Conservation (phyloP, 345 rosid species). For the Eucalyptus melliodora region DNA sequence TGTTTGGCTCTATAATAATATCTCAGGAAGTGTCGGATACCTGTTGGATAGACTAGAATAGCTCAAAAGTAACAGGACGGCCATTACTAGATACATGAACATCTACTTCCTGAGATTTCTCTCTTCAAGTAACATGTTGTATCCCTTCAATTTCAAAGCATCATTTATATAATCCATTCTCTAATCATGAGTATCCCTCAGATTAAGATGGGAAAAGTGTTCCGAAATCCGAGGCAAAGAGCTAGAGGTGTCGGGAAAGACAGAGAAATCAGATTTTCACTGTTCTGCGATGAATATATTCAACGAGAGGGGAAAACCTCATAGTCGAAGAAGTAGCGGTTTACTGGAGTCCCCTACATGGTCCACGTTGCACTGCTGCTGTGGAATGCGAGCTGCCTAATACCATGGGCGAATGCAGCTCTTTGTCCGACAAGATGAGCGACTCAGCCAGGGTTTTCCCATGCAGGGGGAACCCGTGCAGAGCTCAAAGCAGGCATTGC, state of each 20-base stretch:
- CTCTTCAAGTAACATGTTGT: not conserved
- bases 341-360: not conserved
- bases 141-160: not conserved
- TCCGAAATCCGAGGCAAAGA: not conserved
- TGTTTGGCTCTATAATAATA: no score
- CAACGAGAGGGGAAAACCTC: not conserved
- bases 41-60: not conserved
- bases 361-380: not conserved
- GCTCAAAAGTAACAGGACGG: not conserved
- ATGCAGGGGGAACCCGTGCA: slow-evolving; percentile 11
- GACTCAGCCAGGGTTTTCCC: not conserved
- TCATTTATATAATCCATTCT: not conserved
- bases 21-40: no score
- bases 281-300: not conserved
- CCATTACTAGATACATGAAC: not conserved
- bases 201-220: not conserved
- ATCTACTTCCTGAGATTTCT: not conserved
- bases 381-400: not conserved
- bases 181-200: not conserved
- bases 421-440: not conserved
- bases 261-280: not conserved
- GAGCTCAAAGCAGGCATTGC: slow-evolving; percentile 28
- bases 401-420: not conserved
- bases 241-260: not conserved
- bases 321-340: not conserved